Evolutionary conservation across 2,329 filamentous ascomycete species (phyloP), one percentile per base, ranked within the genome.

Genomic region (Berkeleyomyces basicola): DNA sequence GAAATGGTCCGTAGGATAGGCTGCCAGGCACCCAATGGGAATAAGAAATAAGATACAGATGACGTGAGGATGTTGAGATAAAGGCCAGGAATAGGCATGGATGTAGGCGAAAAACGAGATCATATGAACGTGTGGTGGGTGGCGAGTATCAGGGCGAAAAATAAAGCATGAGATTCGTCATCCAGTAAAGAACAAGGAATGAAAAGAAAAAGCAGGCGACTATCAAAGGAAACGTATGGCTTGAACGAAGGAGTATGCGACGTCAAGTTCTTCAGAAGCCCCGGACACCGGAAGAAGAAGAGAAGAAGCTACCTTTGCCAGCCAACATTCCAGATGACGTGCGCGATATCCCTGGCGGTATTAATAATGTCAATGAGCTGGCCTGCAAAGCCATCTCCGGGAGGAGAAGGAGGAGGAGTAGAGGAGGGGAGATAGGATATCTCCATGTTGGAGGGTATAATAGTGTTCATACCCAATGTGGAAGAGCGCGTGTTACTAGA

Each of bases 281-380:
- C 7, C 51, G 51, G 40, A 58, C 58, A 43, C 44, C 55, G 9
- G 58, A 51, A 36, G 55, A 51, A 16, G 64, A 49, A 40, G 47
- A 58, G 49, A 65, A 61, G 62, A 60, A 59, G 42, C 63, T 66
- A 82, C 67, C 77, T 79, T 71, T 80, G 79, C 82, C 82, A 84
- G 57, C 82, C 82, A 65, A 85, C 84, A 70, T 87, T 87, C 84
- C 83, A 86, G 67, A 87, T 84, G 67, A 87, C 83, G 72, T 86
- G 81, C 64, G 82, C 82, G 68, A 87, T 87, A 69, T 87, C 84
- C 68, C 83, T 81, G 67, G 83, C 84, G 59, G 84, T 86, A 73
- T 86, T 86, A 73, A 86, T 82, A 69, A 88, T 92, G 74, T 95
- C 88, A 71, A 91, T 83, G 59, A 95, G 84, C 68, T 85, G 84